These are phyloP conservation scores for Flaveria ramosissima DNA, from an alignment of 129 eudicot genomes.

Conservation along the genomic window DNA sequence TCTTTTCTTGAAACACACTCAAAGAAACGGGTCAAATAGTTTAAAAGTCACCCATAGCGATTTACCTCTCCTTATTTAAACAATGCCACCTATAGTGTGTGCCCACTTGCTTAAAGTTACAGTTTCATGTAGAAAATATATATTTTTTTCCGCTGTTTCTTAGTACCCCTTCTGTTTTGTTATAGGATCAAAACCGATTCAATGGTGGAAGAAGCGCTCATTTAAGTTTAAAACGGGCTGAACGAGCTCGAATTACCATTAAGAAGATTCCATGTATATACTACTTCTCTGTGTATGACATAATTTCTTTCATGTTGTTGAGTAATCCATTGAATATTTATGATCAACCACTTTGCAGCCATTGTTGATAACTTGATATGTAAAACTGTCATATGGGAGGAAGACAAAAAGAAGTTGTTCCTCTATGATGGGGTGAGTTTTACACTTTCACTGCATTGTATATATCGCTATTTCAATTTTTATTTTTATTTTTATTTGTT, in stretches of 20 bases:
- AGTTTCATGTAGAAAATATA: neutral
- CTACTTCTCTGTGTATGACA: conserved; percentile 1
- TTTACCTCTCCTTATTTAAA: neutral
- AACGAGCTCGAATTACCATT: conserved; percentile 69
- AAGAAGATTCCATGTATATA: conserved; percentile 76
- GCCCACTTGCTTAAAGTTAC: neutral
- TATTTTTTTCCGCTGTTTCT: neutral
- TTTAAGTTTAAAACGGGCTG: conserved; percentile 76
- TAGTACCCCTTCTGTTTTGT: conserved; percentile 20
- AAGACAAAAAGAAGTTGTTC: conserved; percentile 55
- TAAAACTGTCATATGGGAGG: conserved; percentile 75
- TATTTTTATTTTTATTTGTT: neutral
- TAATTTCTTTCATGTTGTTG: conserved; percentile 14
- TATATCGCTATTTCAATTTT: neutral
- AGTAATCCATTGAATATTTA: conserved; percentile 5
- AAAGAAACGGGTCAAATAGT: neutral
- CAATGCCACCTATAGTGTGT: no score
- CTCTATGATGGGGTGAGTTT: conserved; percentile 80
- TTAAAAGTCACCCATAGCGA: neutral
- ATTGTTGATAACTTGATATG: conserved; percentile 68
- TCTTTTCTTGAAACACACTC: neutral
- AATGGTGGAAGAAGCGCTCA: conserved; percentile 88
- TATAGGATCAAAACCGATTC: conserved; percentile 68
- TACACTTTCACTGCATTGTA: conserved; percentile 27
- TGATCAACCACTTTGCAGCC: conserved; percentile 41